Base-by-base conservation (phyloP, 345 rosid species). In the Boechera retrofracta region DNA sequence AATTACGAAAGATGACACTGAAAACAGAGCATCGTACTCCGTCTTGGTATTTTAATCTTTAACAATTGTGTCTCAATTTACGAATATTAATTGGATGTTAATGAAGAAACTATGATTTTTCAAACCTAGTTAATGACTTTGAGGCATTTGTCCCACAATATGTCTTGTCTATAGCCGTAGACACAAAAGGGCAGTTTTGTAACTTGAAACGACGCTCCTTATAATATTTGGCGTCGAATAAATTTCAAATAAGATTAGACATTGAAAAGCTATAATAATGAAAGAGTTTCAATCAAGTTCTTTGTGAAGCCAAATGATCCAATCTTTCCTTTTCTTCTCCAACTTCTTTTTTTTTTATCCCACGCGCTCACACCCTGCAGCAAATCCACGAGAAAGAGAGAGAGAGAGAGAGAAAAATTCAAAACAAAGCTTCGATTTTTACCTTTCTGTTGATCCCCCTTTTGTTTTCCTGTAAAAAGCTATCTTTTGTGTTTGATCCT, bases 301-400 rank as follows among this genome's bases (percentile, higher is more conserved):
- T 62, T 47, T 77, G 80, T 72, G 77, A 81, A 82, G 77, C 71
- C 64, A 82, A 84, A 69, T 83, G 84, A 84, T 85, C 84, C 70
- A 53, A 81, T 81, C 84, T 80, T 81, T 82, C 81, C 59, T 66
- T 83, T 84, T 79, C 77, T 81, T 81, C 75, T 82, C 82, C 79
- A 85, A 79, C n/a, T 77, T 73, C 82, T 49, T 49, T 31, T 12
- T 11, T 67, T 32, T 49, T 12, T 16, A 16, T 16, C 66, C 33
- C 61, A 42, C 64, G 44, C 77, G 32, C 71, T 18, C 54, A 47
- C 62, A 47, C 52, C 26, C 62, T 39, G 65, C 47, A 11, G 0
- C 39, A 67, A 13, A 48, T 69, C 61, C 41, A 60, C 62, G 16
- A 59, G 33, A 28, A 28, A 1, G 0, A 48, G 32, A 61, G 56